These are phyloP conservation scores for Russula abietina DNA, from an alignment of 768 basidiomycete genomes.

Conservation along the genomic window DNA sequence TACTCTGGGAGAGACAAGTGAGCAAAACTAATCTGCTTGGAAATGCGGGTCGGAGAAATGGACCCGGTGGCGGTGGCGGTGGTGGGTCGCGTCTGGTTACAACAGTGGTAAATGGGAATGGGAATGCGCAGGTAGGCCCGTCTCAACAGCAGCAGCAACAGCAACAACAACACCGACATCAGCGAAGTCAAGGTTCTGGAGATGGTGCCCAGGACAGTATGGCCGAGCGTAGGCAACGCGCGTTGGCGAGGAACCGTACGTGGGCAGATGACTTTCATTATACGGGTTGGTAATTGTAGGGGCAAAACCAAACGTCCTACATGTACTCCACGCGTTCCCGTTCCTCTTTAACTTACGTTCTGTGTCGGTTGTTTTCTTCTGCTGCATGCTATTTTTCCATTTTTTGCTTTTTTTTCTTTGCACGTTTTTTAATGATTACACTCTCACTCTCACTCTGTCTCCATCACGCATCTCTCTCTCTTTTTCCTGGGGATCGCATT, in stretches of 20 bases:
- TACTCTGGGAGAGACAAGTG: constrained; percentile 76
- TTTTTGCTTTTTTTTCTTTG: neutral
- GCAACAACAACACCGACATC: neutral
- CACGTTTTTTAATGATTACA: neutral
- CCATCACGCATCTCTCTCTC: constrained; percentile 5
- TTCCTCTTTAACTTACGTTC: neutral
- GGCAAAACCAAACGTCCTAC: neutral
- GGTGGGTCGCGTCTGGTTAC: constrained; percentile 34
- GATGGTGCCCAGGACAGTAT: constrained; percentile 6
- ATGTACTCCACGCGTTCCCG: no score
- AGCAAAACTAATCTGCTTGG: constrained; percentile 46
- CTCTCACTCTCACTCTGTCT: neutral
- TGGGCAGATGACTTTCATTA: constrained; percentile 66
- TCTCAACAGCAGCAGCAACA: constrained; percentile 37
- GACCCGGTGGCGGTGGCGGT: constrained; percentile 20
- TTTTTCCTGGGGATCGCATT: constrained; percentile 19
- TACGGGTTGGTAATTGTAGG: constrained; percentile 49
- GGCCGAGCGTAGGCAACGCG: constrained; percentile 28
- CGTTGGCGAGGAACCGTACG: constrained; percentile 56
- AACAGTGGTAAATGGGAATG: constrained; percentile 25
- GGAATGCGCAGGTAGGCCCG: constrained; percentile 11
- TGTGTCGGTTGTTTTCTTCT: neutral
- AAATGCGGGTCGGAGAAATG: constrained; percentile 30
- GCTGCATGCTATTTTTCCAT: neutral
- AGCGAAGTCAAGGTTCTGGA: constrained; percentile 7